Base-by-base conservation (phyloP, 257 asterid species). In the Solanum chmielewskii region DNA sequence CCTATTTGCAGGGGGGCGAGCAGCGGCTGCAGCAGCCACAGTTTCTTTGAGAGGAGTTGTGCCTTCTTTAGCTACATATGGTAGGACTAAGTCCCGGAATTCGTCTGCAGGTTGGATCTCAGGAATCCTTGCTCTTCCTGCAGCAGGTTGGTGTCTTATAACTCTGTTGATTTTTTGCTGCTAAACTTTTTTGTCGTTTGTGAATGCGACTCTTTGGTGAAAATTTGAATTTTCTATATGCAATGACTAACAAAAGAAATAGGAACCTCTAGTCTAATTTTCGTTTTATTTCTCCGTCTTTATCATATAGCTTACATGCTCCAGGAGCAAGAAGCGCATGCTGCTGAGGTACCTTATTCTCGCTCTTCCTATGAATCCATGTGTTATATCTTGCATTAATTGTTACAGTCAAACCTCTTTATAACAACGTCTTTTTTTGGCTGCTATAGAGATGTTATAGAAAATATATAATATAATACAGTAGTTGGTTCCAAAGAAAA, bases 311-410 rank as follows among this genome's bases (percentile, higher is more conserved):
- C 94, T 89, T 93, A 91, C 90, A 94, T 95, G 98, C 95, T 97
- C 88, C 93, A 92, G 59, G 99, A 94, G 73, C 98, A 96, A 88
- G 99, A 96, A 88, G 99, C 93, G 42, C 87, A 90, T 91, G 99
- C 99, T 85, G 98, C 98, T 2, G 93, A 93, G 98, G 99, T 97
- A 93, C 21, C 88, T 77, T 80, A 29, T 47, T 49, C 2, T 49
- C 0, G 7, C 12, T 29, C 27, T 80, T 49, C 68, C 68, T 18
- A 3, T 29, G 37, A 31, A 80, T 47, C 2, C 20, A 80, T 1
- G 27, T 29, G 85, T 29, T 47, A 15, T 47, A 45, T 78, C 84
- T 78, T 80, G 42, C 42, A 45, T 78, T 78, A 31, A 66, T 27
- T 1, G 37, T 66, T 68, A 29, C 0, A 14, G 37, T 69, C 41